A percentile compares a stretch with the other conserved stretches of the same genome.
Conservation (phyloP, 2,329 filamentous ascomycete species). For the Cercospora brassicicola region DNA sequence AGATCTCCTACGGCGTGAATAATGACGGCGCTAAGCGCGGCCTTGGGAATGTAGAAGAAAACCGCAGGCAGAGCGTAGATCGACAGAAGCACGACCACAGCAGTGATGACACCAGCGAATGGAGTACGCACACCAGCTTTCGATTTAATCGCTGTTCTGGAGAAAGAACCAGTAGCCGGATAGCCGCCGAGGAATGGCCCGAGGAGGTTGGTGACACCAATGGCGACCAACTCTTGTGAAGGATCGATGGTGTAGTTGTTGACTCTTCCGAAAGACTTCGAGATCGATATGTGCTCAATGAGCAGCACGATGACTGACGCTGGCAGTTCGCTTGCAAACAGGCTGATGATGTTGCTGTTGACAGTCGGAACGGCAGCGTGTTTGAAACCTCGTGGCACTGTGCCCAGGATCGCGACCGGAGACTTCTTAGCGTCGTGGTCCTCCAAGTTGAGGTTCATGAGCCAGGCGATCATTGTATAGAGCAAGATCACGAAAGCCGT, state of each 20-base stretch:
- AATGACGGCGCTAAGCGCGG: conserved; percentile 81
- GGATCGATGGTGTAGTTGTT: conserved; percentile 97
- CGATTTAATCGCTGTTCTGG: conserved; percentile 92
- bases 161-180: conserved; percentile 92
- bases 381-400: conserved; percentile 82
- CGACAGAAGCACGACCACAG: conserved; percentile 78
- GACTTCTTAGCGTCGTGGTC: conserved; percentile 40
- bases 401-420: conserved; percentile 71
- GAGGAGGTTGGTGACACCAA: conserved; percentile 84
- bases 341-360: conserved; percentile 63
- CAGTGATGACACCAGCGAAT: conserved; percentile 85
- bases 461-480: conserved; percentile 87
- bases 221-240: conserved; percentile 92
- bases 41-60: conserved; percentile 89
- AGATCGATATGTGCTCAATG: conserved; percentile 95
- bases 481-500: conserved; percentile 89
- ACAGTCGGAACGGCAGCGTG: conserved; percentile 72
- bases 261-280: conserved; percentile 91
- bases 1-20: conserved; percentile 94
- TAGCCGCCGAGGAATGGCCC: conserved; percentile 91
- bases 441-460: conserved; percentile 68
- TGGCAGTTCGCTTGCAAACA: conserved; percentile 72
- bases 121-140: conserved; percentile 94
- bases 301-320: conserved; percentile 89
- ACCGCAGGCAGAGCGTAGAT: conserved; percentile 85